phyloP scores from a whole-genome alignment of 495 filamentous ascomycete genomes.

The Echria macrotheca region DNA sequence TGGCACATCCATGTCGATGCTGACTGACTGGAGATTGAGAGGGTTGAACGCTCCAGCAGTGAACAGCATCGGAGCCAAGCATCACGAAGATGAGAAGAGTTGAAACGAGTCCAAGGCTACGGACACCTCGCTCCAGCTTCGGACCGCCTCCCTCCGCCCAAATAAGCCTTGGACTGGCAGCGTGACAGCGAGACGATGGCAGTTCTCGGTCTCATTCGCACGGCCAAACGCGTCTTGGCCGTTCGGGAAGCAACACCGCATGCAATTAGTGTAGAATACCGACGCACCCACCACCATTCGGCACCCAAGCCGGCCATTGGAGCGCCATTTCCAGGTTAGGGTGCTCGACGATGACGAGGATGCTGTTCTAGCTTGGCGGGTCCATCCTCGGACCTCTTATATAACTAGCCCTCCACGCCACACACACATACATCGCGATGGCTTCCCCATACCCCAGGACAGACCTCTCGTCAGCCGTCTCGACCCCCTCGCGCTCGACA shows the following conservation, averaged over 20 bases:
- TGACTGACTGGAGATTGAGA: too few relatives aligned
- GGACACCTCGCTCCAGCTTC: neutral
- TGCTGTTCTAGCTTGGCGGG: neutral
- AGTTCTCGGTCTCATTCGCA: conserved; percentile 7
- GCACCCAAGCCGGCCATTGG: conserved; percentile 5
- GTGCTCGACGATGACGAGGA: neutral
- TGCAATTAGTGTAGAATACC: neutral
- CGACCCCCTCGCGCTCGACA: too few relatives aligned
- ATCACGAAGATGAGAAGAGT: too few relatives aligned
- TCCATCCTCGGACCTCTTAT: too few relatives aligned
- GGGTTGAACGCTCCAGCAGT: too few relatives aligned
- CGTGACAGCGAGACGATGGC: conserved; percentile 2
- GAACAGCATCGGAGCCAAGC: too few relatives aligned
- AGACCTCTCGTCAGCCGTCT: too few relatives aligned
- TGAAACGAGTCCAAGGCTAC: too few relatives aligned
- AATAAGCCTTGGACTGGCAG: conserved; percentile 7
- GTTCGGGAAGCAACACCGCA: neutral
- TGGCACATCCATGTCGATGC: too few relatives aligned
- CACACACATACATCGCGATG: too few relatives aligned
- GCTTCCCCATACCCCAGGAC: too few relatives aligned
- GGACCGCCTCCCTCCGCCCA: conserved; percentile 7
- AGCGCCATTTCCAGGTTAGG: conserved; percentile 7
- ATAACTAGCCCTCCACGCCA: too few relatives aligned
- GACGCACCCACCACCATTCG: conserved; percentile 4
- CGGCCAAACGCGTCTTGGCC: conserved; percentile 6